Conservation (phyloP, 2,329 filamentous ascomycete genomes). For the Myotisia sp. region DNA sequence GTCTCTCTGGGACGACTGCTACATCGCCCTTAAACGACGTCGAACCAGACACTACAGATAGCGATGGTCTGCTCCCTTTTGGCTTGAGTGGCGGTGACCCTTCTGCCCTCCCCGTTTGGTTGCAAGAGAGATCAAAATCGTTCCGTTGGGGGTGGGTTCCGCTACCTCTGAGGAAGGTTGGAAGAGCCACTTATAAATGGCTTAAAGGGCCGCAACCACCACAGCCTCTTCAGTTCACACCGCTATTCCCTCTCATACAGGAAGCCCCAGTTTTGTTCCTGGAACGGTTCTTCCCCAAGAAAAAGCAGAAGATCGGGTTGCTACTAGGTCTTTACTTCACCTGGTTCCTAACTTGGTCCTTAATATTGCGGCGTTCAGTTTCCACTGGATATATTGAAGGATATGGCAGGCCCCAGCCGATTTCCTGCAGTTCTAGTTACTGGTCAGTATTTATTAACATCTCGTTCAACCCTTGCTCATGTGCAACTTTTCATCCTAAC, state of each 20-base stretch:
- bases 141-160: slow-evolving; percentile 37
- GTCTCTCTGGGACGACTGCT: slow-evolving; percentile 19
- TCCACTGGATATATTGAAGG: slow-evolving; percentile 36
- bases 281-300: slow-evolving; percentile 32
- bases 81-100: slow-evolving; percentile 4
- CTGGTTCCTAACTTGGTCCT: slow-evolving; percentile 36
- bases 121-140: slow-evolving; percentile 34
- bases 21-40: slow-evolving; percentile 15
- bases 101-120: slow-evolving; percentile 32
- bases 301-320: slow-evolving; percentile 31
- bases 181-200: slow-evolving; percentile 31
- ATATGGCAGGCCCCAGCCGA: slow-evolving; percentile 32
- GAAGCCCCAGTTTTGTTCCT: slow-evolving; percentile 32
- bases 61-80: slow-evolving; percentile 18
- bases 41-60: slow-evolving; percentile 21
- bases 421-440: slow-evolving; percentile 34
- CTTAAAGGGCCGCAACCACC: slow-evolving; percentile 36
- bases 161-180: slow-evolving; percentile 31
- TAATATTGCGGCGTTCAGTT: slow-evolving; percentile 32
- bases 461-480: not conserved
- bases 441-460: slow-evolving; percentile 26
- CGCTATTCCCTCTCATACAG: slow-evolving; percentile 34
- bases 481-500: slow-evolving; percentile 1
- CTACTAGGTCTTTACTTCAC: slow-evolving; percentile 30
- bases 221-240: slow-evolving; percentile 31